Conservation (phyloP, 768 basidiomycete genomes). For the Calocybe gangraenosa region DNA sequence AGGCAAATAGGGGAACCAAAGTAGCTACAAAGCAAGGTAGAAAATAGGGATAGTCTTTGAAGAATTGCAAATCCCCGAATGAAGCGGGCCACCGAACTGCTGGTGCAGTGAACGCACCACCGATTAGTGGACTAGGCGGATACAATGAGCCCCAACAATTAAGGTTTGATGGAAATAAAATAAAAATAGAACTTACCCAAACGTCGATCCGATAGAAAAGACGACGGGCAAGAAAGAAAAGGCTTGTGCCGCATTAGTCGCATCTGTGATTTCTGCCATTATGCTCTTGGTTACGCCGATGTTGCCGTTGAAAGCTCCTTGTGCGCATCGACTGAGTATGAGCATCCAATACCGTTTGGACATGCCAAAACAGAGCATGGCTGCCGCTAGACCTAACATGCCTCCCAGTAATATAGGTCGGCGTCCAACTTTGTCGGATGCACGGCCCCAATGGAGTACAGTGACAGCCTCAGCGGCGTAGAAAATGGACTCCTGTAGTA, state of each 20-base stretch:
- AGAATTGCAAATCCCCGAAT: constrained; percentile 36
- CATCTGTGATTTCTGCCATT: constrained; percentile 23
- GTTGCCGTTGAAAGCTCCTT: constrained; percentile 30
- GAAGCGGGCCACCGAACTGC: constrained; percentile 38
- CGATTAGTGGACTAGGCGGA: constrained; percentile 48
- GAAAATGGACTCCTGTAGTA: constrained; percentile 29
- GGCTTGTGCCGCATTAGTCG: constrained; percentile 13
- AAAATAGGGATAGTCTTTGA: constrained; percentile 49
- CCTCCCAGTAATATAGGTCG: constrained; percentile 30
- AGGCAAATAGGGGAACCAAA: constrained; percentile 41
- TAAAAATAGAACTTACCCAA: constrained; percentile 10
- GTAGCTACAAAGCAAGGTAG: constrained; percentile 56
- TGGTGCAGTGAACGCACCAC: constrained; percentile 44
- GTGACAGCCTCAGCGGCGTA: constrained; percentile 28
- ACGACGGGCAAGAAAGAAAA: constrained; percentile 14
- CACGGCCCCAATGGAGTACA: constrained; percentile 30
- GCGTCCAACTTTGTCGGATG: constrained; percentile 31
- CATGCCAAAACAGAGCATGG: constrained; percentile 30
- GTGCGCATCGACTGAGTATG: constrained; percentile 20
- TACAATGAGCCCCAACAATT: background rate
- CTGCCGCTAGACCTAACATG: constrained; percentile 24
- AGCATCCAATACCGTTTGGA: constrained; percentile 26
- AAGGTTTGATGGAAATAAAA: background rate
- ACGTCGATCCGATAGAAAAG: constrained; percentile 13
- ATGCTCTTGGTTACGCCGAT: constrained; percentile 27